phyloP scores from a whole-genome alignment of 2,329 filamentous ascomycete genomes.

The Coleophoma crateriformis region DNA sequence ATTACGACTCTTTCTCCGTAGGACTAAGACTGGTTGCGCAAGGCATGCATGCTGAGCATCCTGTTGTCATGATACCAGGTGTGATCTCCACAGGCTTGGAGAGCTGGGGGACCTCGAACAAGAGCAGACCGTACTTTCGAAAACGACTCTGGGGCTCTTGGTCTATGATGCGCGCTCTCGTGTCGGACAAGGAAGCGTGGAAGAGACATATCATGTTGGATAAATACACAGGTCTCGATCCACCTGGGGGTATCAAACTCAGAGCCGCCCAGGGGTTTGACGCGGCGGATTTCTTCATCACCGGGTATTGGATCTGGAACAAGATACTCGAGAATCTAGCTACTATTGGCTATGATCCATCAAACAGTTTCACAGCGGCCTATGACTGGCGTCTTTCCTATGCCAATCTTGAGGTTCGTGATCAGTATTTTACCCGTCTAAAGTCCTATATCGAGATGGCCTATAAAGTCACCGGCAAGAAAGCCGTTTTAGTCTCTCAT shows the following conservation, averaged over 20 bases:
- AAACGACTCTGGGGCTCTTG: constrained; percentile 96
- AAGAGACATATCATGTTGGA: constrained; percentile 97
- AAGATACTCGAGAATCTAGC: constrained; percentile 97
- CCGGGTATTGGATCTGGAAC: constrained; percentile 91
- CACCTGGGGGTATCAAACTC: constrained; percentile 75
- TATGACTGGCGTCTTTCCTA: constrained; percentile 95
- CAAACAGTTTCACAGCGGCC: constrained; percentile 62
- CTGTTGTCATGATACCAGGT: constrained; percentile 94
- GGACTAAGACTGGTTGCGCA: constrained; percentile 77
- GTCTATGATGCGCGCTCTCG: constrained; percentile 96
- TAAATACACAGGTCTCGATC: constrained; percentile 84
- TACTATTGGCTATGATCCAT: constrained; percentile 91
- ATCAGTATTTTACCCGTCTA: constrained; percentile 89
- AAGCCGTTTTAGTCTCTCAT: constrained; percentile 83
- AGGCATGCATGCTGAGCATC: constrained; percentile 76
- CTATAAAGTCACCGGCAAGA: constrained; percentile 65
- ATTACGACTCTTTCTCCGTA: constrained; percentile 91
- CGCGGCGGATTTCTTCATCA: constrained; percentile 91
- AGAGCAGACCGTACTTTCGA: constrained; percentile 84
- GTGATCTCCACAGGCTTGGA: constrained; percentile 97
- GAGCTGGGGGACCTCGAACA: constrained; percentile 88
- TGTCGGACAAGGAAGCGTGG: constrained; percentile 90
- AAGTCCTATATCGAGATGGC: constrained; percentile 89
- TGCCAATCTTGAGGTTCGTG: constrained; percentile 78
- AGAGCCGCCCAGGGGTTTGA: constrained; percentile 95